Conservation (phyloP, 345 rosid species). For the Ceriops decandra region DNA sequence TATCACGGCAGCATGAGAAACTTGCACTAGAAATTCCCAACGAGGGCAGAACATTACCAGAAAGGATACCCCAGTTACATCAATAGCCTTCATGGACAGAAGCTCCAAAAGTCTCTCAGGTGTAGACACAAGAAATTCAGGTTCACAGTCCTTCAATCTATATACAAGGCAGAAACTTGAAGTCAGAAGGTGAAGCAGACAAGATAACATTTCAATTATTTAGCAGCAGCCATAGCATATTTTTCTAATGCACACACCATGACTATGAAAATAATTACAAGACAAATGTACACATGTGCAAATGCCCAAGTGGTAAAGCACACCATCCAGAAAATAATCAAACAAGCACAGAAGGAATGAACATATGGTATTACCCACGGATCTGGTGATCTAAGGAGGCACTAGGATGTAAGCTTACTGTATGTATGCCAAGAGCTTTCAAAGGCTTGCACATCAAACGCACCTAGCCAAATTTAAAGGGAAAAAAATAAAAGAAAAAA, state of each 20-base stretch:
- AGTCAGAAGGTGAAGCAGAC: background rate
- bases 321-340: background rate
- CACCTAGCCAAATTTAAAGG: slow-evolving; percentile 42
- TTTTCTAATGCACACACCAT: background rate
- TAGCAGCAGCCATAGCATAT: slow-evolving; percentile 1
- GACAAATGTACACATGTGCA: background rate
- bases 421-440: slow-evolving; percentile 76
- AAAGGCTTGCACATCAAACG: slow-evolving; percentile 73
- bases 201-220: background rate
- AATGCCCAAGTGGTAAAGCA: background rate
- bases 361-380: slow-evolving; percentile 48
- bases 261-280: background rate
- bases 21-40: background rate
- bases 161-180: slow-evolving; percentile 8
- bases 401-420: slow-evolving; percentile 80
- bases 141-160: slow-evolving; percentile 79
- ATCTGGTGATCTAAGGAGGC: slow-evolving; percentile 77
- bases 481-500: background rate
- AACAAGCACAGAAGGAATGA: background rate
- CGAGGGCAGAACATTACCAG: slow-evolving; percentile 48
- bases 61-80: slow-evolving; percentile 63
- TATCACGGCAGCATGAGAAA: background rate
- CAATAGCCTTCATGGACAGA: slow-evolving; percentile 60
- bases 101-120: slow-evolving; percentile 90
- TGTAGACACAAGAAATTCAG: slow-evolving; percentile 83